Percentiles rank a stretch among this genome's conserved stretches.
These are phyloP conservation scores for Pseudogymnoascus sp. DNA, from an alignment of 2,329 filamentous ascomycete genomes.

Conservation along the genomic window DNA sequence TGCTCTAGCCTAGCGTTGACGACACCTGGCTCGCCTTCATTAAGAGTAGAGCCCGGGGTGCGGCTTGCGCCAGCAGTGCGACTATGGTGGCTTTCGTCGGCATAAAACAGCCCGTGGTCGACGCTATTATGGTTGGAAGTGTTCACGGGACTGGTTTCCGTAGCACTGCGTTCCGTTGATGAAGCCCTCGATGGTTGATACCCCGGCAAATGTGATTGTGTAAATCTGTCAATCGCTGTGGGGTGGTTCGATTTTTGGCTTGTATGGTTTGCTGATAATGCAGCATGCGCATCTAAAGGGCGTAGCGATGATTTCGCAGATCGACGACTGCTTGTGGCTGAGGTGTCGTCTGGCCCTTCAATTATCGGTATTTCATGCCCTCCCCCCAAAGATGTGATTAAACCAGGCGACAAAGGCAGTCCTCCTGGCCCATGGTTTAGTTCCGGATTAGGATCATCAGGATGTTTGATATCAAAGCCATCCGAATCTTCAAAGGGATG, in stretches of 20 bases:
- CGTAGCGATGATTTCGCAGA: conserved; percentile 26
- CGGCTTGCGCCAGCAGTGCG: conserved; percentile 38
- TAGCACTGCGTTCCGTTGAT: conserved; percentile 49
- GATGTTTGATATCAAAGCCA: neutral
- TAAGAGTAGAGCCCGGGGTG: conserved; percentile 50
- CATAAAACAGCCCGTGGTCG: conserved; percentile 49
- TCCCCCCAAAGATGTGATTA: conserved; percentile 12
- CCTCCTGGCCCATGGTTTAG: conserved; percentile 14
- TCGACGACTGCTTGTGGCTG: neutral
- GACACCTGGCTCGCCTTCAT: conserved; percentile 50
- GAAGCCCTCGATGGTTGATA: conserved; percentile 47
- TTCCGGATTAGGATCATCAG: neutral
- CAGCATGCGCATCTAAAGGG: conserved; percentile 26
- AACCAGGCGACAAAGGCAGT: neutral
- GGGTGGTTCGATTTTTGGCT: conserved; percentile 28
- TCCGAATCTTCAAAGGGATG: neutral
- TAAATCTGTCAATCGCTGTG: conserved; percentile 31
- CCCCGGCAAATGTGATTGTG: conserved; percentile 39
- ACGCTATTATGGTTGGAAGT: conserved; percentile 53
- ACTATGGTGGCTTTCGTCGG: conserved; percentile 32
- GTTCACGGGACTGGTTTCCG: conserved; percentile 49
- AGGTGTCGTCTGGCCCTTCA: neutral
- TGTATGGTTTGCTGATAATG: conserved; percentile 20
- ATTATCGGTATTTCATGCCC: conserved; percentile 10
- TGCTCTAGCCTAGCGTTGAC: conserved; percentile 58